Evolutionary conservation across 2,329 filamentous ascomycete genomes (phyloP).

Genomic region (Cladosporium sp.): DNA sequence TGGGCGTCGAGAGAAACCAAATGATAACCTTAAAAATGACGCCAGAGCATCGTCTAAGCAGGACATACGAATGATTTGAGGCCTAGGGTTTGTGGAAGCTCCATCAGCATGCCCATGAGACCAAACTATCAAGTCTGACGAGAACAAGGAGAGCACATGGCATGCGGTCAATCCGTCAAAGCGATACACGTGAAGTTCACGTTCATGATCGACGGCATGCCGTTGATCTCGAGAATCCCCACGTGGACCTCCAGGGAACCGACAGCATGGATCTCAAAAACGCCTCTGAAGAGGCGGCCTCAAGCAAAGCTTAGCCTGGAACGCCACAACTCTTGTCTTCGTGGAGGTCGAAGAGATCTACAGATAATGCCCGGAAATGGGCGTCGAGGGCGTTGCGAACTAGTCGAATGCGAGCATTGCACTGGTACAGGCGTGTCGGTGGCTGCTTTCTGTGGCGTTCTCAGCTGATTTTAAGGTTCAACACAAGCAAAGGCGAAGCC

Average conservation of each 20-base stretch:
- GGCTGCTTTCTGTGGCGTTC: slow-evolving; percentile 1
- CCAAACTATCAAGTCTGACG: not conserved
- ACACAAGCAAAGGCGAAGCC: slow-evolving; percentile 3
- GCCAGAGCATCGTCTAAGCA: not conserved
- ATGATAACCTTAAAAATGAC: not conserved
- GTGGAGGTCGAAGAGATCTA: no score
- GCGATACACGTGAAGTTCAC: slow-evolving; percentile 1
- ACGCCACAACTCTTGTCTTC: not conserved
- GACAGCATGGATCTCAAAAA: not conserved
- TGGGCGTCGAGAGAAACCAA: not conserved
- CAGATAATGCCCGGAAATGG: not conserved
- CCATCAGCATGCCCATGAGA: no score
- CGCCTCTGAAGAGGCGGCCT: not conserved
- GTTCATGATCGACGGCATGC: not conserved
- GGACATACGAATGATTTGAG: not conserved
- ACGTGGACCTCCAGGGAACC: not conserved
- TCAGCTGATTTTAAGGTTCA: not conserved
- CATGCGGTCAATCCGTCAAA: not conserved
- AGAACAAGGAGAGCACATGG: not conserved
- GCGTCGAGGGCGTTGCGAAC: not conserved
- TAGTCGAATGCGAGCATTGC: not conserved
- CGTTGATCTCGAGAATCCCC: not conserved
- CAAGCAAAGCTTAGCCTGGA: not conserved
- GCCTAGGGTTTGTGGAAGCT: not conserved
- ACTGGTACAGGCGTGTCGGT: not conserved